Percentiles rank a stretch among this genome's conserved stretches.
phyloP scores from a whole-genome alignment of 768 basidiomycete genomes.

The Suillus weaverae region DNA sequence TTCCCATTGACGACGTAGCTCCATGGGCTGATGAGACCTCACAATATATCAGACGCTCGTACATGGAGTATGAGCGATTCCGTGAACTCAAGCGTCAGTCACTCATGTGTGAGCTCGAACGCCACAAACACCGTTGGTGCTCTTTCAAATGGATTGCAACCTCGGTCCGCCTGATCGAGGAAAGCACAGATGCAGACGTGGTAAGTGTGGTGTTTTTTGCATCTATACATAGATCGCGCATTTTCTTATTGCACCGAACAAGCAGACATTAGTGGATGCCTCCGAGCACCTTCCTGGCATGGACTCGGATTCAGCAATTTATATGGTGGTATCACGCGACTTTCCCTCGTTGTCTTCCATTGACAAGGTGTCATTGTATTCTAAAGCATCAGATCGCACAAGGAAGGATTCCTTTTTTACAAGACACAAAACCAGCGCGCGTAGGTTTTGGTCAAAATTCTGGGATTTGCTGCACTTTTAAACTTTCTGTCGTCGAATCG shows the following conservation, averaged over 20 bases:
- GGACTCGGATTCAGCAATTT: background rate
- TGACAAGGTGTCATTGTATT: background rate
- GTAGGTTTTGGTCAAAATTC: background rate
- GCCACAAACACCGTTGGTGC: slow-evolving; percentile 5
- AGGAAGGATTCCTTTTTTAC: background rate
- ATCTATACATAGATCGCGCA: background rate
- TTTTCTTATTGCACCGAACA: background rate
- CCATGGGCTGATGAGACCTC: slow-evolving; percentile 1
- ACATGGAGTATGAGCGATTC: slow-evolving; percentile 3
- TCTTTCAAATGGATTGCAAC: background rate
- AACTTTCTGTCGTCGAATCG: background rate
- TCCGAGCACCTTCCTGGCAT: background rate
- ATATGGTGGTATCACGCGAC: background rate
- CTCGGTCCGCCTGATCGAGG: background rate
- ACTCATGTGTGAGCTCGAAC: slow-evolving; percentile 4
- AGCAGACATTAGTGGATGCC: background rate
- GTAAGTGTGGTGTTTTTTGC: background rate
- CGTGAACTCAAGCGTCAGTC: background rate
- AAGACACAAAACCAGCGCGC: background rate
- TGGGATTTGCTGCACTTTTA: background rate
- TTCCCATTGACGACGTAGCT: slow-evolving; percentile 3
- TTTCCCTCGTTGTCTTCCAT: background rate
- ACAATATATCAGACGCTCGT: background rate
- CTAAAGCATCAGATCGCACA: background rate
- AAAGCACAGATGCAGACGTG: background rate